Evolutionary conservation across 148 eudicot genomes (phyloP).

Genomic region (Suaeda aralocaspica): DNA sequence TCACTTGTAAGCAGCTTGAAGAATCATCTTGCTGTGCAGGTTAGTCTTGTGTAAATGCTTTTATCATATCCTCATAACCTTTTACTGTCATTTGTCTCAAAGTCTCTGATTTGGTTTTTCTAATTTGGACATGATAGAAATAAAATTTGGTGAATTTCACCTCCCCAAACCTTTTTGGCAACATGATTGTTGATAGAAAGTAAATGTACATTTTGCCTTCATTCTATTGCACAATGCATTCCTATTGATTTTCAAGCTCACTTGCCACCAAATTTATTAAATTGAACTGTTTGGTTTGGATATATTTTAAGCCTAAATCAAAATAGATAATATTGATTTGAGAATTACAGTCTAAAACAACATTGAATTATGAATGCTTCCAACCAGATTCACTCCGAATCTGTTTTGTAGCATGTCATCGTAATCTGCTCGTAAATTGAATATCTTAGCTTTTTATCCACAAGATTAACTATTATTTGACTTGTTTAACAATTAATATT

Average conservation of each 20-base stretch:
- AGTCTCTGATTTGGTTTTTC: not conserved
- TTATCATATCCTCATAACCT: not conserved
- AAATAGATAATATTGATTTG: not conserved
- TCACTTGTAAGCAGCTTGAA: constrained; percentile 47
- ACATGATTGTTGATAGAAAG: not conserved
- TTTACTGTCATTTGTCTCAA: not conserved
- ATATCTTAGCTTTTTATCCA: not conserved
- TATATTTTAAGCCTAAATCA: not conserved
- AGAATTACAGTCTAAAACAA: not conserved
- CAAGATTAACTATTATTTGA: not conserved
- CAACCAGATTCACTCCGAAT: not conserved
- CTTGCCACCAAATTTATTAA: not conserved
- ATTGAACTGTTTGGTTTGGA: not conserved
- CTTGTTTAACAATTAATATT: not conserved
- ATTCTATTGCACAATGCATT: not conserved
- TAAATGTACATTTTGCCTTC: not conserved
- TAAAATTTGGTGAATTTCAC: not conserved
- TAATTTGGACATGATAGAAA: not conserved
- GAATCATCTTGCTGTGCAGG: constrained; percentile 84
- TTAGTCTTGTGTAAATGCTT: constrained; percentile 12
- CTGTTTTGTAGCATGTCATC: not conserved
- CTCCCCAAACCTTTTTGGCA: not conserved
- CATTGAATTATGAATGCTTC: not conserved
- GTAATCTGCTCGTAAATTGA: not conserved
- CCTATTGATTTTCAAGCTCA: not conserved